These are phyloP conservation scores for Fraxinus sp. DNA, from an alignment of 305 asterid genomes.

Conservation along the genomic window DNA sequence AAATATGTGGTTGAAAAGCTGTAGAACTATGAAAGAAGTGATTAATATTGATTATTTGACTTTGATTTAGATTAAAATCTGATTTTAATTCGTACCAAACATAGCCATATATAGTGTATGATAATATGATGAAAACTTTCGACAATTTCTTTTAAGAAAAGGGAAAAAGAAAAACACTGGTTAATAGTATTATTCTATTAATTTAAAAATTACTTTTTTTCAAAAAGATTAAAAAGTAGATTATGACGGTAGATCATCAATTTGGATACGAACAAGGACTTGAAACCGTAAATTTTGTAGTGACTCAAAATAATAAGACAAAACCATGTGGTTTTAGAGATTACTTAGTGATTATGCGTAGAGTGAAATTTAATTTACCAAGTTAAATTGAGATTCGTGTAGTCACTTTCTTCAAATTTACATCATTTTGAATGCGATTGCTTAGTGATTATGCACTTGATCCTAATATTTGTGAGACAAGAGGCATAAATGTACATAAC, in stretches of 20 bases:
- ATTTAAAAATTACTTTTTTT: no score
- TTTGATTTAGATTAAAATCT: no score
- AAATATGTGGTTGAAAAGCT: no score
- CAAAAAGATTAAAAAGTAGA: not conserved
- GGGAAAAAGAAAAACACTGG: not conserved
- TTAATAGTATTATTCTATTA: not conserved
- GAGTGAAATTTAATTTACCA: constrained; percentile 20
- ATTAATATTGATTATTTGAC: no score
- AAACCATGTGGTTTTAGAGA: constrained; percentile 1
- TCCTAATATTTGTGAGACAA: not conserved
- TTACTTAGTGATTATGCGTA: not conserved
- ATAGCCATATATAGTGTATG: no score
- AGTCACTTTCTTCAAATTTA: not conserved
- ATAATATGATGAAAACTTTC: no score
- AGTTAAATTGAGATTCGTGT: constrained; percentile 20
- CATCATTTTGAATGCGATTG: not conserved
- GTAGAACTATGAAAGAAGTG: no score
- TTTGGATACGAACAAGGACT: not conserved
- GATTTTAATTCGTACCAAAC: no score
- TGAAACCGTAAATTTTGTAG: not conserved
- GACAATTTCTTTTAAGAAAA: not conserved
- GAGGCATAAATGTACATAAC: not conserved
- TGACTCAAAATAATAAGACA: not conserved
- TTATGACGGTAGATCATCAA: not conserved
- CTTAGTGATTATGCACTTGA: not conserved